Evolutionary conservation across 2,329 filamentous ascomycete genomes (phyloP).

Genomic region (Lithohypha guttulata): DNA sequence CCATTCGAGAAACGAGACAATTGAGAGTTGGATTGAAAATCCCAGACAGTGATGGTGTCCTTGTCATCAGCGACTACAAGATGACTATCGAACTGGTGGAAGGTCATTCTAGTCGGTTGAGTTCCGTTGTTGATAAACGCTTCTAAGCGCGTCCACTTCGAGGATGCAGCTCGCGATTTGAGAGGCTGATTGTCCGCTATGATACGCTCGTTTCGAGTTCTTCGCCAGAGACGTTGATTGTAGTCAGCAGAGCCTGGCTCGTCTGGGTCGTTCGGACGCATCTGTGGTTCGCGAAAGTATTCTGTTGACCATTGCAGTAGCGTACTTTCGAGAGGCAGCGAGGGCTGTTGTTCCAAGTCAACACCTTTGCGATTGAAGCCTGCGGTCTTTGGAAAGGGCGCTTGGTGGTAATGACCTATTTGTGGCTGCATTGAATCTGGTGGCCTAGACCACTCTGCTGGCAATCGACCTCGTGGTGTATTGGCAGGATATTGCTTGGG

Average conservation of each 20-base stretch:
- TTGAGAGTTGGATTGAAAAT: slow-evolving; percentile 69
- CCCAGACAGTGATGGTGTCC: slow-evolving; percentile 71
- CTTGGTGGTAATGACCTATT: slow-evolving; percentile 61
- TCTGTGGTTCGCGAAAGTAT: slow-evolving; percentile 96
- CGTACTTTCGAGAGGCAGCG: slow-evolving; percentile 65
- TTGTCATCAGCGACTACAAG: slow-evolving; percentile 86
- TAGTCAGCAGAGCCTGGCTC: slow-evolving; percentile 95
- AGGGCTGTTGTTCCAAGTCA: slow-evolving; percentile 39
- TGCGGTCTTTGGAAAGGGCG: slow-evolving; percentile 68
- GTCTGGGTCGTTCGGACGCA: slow-evolving; percentile 91
- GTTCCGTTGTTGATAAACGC: slow-evolving; percentile 80
- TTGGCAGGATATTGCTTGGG: slow-evolving; percentile 22
- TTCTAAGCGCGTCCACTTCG: slow-evolving; percentile 74
- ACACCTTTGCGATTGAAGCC: slow-evolving; percentile 56
- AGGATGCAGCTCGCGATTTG: slow-evolving; percentile 74
- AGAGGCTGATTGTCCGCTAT: slow-evolving; percentile 86
- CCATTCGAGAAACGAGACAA: slow-evolving; percentile 86
- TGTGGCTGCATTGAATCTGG: slow-evolving; percentile 66
- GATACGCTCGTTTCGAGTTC: slow-evolving; percentile 85
- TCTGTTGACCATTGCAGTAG: slow-evolving; percentile 95
- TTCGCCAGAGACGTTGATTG: slow-evolving; percentile 85
- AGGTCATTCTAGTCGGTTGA: slow-evolving; percentile 85
- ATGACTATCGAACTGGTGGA: slow-evolving; percentile 96
- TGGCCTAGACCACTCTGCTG: slow-evolving; percentile 51
- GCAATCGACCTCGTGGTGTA: slow-evolving; percentile 40